Base-by-base conservation (phyloP, 2,329 filamentous ascomycete genomes). In the Teratosphaeria viscida region DNA sequence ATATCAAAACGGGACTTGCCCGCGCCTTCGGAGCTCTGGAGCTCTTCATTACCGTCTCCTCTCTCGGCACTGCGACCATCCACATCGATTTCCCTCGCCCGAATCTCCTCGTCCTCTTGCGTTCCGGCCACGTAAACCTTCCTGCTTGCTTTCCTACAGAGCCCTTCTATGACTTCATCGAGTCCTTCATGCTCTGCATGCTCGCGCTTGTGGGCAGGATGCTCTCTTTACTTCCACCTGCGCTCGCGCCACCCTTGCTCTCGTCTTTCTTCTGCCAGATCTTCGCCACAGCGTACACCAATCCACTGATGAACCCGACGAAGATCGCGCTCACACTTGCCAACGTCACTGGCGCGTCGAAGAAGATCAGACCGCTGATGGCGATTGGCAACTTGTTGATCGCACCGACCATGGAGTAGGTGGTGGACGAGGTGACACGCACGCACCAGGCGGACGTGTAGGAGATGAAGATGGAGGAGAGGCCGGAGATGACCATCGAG, bases 361-460 rank as follows among this genome's bases (percentile, higher is more conserved):
- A 99, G 82, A 99, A 99, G 69, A 99, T 77, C 49, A 99, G 83
- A 32, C 94, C 94, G 64, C 88, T 92, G 66, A 99, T 75, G 59
- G 94, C 94, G 67, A 99, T 92, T 52, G 94, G 94, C 35, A 99
- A 86, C 81, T 99, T 99, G 83, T 99, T 99, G 70, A 99, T 81
- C 19, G 92, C 90, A 63, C 94, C 94, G 59, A 97, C 94, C 92
- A 99, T 97, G 34, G 90, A 95, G 80, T 97, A 99, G 2, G 94
- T 99, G 8, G 94, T 99, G 19, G 92, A 96, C 0, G 92, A 95
- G 7, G 94, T 97, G 65, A 96, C 89, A 66, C 94, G 92, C 64
- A 99, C 95, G 73, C 94, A 97, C 94, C 94, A 99, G 43, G 94
- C 94, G 16, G 92, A 96, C 72, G 91, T 95, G 82, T 99, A 99